Evolutionary conservation across 805 yeast species (phyloP).

Genomic region (Suhomyces pyralidae): DNA sequence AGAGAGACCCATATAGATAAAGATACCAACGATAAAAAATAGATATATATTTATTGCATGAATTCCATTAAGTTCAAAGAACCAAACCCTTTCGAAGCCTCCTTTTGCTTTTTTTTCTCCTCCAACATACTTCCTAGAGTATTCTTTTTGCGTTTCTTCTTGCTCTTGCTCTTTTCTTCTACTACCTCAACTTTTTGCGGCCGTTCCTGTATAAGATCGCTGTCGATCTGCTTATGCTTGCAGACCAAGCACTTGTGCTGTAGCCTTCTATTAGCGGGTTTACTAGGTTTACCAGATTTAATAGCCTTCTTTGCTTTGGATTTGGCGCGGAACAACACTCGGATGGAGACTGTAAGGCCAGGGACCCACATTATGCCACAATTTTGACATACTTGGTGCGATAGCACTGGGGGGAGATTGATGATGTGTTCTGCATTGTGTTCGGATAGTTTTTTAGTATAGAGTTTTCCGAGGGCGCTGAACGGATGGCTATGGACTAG

Average conservation of each 20-base stretch:
- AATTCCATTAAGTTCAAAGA: conserved; percentile 46
- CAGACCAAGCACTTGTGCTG: conserved; percentile 20
- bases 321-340: conserved; percentile 18
- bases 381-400: conserved; percentile 24
- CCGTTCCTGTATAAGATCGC: conserved; percentile 5
- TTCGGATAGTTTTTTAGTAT: conserved; percentile 19
- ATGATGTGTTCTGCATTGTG: conserved; percentile 23
- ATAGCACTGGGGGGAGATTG: conserved; percentile 25
- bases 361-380: conserved; percentile 35
- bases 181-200: background rate
- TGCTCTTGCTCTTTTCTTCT: conserved; percentile 1
- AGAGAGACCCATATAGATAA: conserved; percentile 7
- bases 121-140: conserved; percentile 41
- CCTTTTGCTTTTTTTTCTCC: conserved; percentile 39
- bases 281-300: background rate
- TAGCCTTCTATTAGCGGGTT: conserved; percentile 7
- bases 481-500: conserved; percentile 26
- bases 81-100: conserved; percentile 22
- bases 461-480: conserved; percentile 23
- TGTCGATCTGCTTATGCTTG: conserved; percentile 10
- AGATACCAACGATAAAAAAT: background rate
- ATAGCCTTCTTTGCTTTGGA: background rate
- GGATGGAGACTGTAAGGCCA: conserved; percentile 28
- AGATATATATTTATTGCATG: conserved; percentile 8
- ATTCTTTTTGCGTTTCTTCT: conserved; percentile 41